Percentiles rank a stretch among this genome's conserved stretches.
Conservation (phyloP, 805 yeast genomes). For the Cyberlindnera amylophila region DNA sequence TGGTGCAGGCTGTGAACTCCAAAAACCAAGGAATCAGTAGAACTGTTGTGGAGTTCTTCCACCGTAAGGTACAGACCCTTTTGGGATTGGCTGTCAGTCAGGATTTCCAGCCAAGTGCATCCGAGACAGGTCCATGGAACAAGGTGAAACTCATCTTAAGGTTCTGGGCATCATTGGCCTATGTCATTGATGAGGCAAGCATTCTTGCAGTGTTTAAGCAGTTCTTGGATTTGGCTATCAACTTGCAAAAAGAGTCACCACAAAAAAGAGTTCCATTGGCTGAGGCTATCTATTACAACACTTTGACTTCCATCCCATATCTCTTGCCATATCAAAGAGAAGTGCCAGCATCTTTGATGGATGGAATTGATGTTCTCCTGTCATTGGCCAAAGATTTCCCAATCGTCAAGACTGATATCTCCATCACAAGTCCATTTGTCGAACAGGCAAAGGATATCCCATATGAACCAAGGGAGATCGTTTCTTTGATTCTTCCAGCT, state of each 20-base stretch:
- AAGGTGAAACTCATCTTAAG: slow-evolving; percentile 67
- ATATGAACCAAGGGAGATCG: slow-evolving; percentile 46
- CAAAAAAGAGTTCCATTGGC: slow-evolving; percentile 53
- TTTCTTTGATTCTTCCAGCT: slow-evolving; percentile 51
- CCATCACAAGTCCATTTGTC: slow-evolving; percentile 27
- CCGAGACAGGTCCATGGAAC: slow-evolving; percentile 59
- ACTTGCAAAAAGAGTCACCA: slow-evolving; percentile 40
- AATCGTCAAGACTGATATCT: slow-evolving; percentile 20
- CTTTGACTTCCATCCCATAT: slow-evolving; percentile 63
- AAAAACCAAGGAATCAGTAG: slow-evolving; percentile 63
- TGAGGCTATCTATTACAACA: slow-evolving; percentile 62
- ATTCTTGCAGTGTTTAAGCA: slow-evolving; percentile 46
- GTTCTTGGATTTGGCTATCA: slow-evolving; percentile 52
- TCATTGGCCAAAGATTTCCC: slow-evolving; percentile 41
- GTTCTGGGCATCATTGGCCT: slow-evolving; percentile 61
- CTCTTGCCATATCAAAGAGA: slow-evolving; percentile 41
- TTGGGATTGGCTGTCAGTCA: slow-evolving; percentile 36
- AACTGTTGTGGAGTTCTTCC: slow-evolving; percentile 64
- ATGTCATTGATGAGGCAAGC: slow-evolving; percentile 53
- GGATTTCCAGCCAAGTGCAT: slow-evolving; percentile 27
- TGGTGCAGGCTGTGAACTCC: slow-evolving; percentile 63
- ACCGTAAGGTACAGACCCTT: slow-evolving; percentile 55
- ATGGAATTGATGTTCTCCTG: slow-evolving; percentile 36
- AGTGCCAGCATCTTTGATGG: slow-evolving; percentile 32
- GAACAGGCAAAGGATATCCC: slow-evolving; percentile 34